Evolutionary conservation across 2,329 filamentous ascomycete species (phyloP).

Genomic region (Trichoderma endophyticum): DNA sequence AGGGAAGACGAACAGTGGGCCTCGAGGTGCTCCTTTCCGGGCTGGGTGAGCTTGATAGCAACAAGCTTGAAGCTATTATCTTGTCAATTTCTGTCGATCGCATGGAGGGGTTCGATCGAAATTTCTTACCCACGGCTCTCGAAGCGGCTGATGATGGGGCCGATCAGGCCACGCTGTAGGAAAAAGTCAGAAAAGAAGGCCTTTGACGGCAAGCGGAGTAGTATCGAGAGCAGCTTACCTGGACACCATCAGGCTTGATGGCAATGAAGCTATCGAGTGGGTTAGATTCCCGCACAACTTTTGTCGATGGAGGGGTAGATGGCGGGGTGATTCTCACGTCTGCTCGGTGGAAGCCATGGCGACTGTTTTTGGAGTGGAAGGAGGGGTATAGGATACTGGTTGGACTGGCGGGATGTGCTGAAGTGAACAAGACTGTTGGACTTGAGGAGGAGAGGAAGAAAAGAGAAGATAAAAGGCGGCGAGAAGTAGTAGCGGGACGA

Average conservation of each 20-base stretch:
- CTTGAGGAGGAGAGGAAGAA: constrained; percentile 27
- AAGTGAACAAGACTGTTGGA: constrained; percentile 26
- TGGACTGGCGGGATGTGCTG: constrained; percentile 30
- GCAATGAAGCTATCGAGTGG: constrained; percentile 82
- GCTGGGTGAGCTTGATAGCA: constrained; percentile 91
- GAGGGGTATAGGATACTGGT: constrained; percentile 24
- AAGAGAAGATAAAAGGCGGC: constrained; percentile 37
- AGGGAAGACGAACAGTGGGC: constrained; percentile 67
- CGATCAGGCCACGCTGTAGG: constrained; percentile 86
- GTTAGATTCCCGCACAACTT: constrained; percentile 24
- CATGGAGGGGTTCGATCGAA: not conserved
- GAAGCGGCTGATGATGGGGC: constrained; percentile 96
- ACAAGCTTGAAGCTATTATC: constrained; percentile 85
- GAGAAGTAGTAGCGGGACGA: constrained; percentile 36
- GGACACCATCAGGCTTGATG: constrained; percentile 99
- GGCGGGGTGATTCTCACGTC: constrained; percentile 64
- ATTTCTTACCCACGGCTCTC: constrained; percentile 80
- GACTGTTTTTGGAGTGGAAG: constrained; percentile 31
- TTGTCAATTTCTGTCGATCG: not conserved
- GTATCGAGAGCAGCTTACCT: constrained; percentile 57
- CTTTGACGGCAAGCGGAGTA: not conserved
- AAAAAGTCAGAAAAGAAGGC: constrained; percentile 23
- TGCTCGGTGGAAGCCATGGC: constrained; percentile 74
- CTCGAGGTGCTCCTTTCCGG: constrained; percentile 94
- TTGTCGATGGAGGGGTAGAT: constrained; percentile 25